Evolutionary conservation across 805 yeast genomes (phyloP).

Genomic region (Pichia cabralensis): DNA sequence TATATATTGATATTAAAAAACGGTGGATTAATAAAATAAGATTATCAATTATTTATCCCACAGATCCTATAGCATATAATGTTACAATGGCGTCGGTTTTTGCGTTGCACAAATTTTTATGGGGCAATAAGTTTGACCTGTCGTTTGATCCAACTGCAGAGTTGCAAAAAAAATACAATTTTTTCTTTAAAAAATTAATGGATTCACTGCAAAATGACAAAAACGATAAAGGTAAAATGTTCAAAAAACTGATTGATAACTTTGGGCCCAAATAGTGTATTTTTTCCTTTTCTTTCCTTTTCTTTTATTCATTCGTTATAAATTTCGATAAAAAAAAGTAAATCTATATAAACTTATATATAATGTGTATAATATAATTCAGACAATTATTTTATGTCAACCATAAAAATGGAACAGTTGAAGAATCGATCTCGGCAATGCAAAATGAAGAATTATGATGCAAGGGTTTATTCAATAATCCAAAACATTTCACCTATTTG

Average conservation of each 20-base stretch:
- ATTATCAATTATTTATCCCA: slow-evolving; percentile 14
- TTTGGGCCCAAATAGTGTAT: too few relatives aligned
- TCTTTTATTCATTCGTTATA: too few relatives aligned
- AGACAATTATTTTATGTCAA: too few relatives aligned
- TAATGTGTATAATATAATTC: too few relatives aligned
- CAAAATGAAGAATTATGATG: neutral
- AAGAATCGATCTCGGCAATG: too few relatives aligned
- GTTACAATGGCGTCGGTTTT: slow-evolving; percentile 19
- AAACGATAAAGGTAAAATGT: too few relatives aligned
- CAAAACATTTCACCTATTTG: slow-evolving; percentile 24
- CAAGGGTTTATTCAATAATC: neutral
- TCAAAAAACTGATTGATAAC: too few relatives aligned
- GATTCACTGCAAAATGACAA: too few relatives aligned
- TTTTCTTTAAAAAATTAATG: slow-evolving; percentile 22
- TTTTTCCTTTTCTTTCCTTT: too few relatives aligned
- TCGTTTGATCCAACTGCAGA: slow-evolving; percentile 13
- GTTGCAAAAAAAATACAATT: slow-evolving; percentile 20
- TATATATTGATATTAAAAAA: slow-evolving; percentile 23
- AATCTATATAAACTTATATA: neutral
- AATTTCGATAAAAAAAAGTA: neutral
- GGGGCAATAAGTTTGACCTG: slow-evolving; percentile 16
- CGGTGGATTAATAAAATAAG: slow-evolving; percentile 18
- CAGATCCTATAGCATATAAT: slow-evolving; percentile 17
- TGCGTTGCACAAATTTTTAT: slow-evolving; percentile 20
- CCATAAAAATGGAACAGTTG: too few relatives aligned